These are phyloP conservation scores for Sporothrix pallida DNA, from an alignment of 2,329 filamentous ascomycete species.

Conservation along the genomic window DNA sequence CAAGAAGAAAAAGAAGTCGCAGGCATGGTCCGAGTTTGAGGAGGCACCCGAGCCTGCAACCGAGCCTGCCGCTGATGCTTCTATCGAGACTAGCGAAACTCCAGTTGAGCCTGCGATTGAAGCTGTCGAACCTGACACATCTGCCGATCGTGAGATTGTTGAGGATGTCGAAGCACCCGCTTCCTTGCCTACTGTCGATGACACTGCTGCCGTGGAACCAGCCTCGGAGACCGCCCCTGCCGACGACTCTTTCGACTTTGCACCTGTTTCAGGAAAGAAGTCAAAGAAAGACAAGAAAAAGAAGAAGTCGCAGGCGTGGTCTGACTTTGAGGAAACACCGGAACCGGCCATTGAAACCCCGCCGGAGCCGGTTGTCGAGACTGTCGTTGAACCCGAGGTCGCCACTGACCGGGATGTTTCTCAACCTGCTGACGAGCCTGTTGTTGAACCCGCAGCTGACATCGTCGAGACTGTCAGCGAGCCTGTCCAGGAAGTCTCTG, in stretches of 20 bases:
- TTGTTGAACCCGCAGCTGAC: neutral
- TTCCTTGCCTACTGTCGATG: neutral
- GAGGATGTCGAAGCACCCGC: neutral
- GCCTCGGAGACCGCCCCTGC: constrained; percentile 3
- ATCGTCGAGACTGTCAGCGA: neutral
- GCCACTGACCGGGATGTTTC: neutral
- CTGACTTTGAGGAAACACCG: constrained; percentile 1
- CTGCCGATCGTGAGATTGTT: neutral
- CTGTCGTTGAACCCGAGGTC: neutral
- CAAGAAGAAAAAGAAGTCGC: constrained; percentile 32
- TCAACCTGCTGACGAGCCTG: neutral
- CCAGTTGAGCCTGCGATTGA: neutral
- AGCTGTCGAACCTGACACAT: neutral
- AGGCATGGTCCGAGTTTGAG: constrained; percentile 8
- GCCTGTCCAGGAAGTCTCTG: neutral
- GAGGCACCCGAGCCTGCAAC: neutral
- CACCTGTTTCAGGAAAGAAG: constrained; percentile 29
- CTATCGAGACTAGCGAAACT: neutral
- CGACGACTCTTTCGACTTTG: constrained; percentile 8
- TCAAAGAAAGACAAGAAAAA: constrained; percentile 26
- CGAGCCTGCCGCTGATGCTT: neutral
- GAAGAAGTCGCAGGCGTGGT: constrained; percentile 23
- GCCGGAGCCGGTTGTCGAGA: neutral
- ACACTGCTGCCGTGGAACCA: neutral
- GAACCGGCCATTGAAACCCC: constrained; percentile 13